These are phyloP conservation scores for Myotisia sp. DNA, from an alignment of 2,329 filamentous ascomycete genomes.

Conservation along the genomic window DNA sequence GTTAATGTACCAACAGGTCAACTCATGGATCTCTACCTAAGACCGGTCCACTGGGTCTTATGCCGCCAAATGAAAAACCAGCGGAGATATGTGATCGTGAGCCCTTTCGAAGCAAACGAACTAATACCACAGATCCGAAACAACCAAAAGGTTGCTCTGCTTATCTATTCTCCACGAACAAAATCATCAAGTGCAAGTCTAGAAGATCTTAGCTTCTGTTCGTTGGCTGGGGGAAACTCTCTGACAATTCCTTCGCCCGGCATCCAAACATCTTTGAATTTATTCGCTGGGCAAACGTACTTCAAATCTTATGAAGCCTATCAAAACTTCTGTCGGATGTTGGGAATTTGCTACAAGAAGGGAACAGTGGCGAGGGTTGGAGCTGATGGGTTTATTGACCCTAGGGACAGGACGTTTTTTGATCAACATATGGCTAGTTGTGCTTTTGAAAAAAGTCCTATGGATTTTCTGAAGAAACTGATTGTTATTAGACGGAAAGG, in stretches of 20 bases:
- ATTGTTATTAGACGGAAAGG: neutral
- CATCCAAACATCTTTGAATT: slow-evolving; percentile 40
- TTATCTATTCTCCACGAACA: slow-evolving; percentile 37
- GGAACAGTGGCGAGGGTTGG: neutral
- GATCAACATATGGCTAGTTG: neutral
- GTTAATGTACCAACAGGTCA: slow-evolving; percentile 18
- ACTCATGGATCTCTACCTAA: slow-evolving; percentile 34
- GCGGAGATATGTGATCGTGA: slow-evolving; percentile 38
- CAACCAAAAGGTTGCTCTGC: slow-evolving; percentile 27
- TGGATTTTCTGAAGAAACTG: neutral
- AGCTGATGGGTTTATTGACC: neutral
- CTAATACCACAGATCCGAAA: slow-evolving; percentile 31
- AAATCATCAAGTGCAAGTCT: slow-evolving; percentile 26
- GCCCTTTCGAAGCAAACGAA: slow-evolving; percentile 44
- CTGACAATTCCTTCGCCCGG: slow-evolving; percentile 18
- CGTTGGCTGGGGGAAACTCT: slow-evolving; percentile 15
- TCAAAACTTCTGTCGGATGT: slow-evolving; percentile 10
- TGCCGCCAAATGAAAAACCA: slow-evolving; percentile 15
- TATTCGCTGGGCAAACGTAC: slow-evolving; percentile 55
- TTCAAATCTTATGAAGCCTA: slow-evolving; percentile 43
- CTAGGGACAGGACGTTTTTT: neutral
- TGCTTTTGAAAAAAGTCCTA: neutral
- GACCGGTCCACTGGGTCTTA: slow-evolving; percentile 40
- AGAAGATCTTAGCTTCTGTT: slow-evolving; percentile 31
- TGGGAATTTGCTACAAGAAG: slow-evolving; percentile 7